Conservation (phyloP, 2,329 filamentous ascomycete species). For the Aureobasidium sp. region DNA sequence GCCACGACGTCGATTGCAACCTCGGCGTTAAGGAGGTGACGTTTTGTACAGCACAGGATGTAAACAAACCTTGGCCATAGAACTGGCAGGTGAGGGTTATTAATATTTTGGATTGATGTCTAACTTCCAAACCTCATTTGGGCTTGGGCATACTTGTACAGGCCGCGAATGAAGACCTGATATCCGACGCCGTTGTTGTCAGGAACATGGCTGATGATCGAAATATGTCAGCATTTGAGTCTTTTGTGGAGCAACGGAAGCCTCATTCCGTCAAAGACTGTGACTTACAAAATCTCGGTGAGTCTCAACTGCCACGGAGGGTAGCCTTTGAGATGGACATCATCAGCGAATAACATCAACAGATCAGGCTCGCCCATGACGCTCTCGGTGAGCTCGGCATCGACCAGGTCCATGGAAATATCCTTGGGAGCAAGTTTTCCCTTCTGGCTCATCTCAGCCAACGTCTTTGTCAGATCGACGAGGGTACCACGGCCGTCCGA, state of each 20-base stretch:
- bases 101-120: constrained; percentile 6
- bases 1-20: neutral
- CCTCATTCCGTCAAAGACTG: neutral
- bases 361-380: constrained; percentile 88
- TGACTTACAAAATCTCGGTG: constrained; percentile 78
- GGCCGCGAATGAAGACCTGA: constrained; percentile 79
- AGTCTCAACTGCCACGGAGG: constrained; percentile 93
- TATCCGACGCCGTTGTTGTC: constrained; percentile 84
- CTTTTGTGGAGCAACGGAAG: neutral
- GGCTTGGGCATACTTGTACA: constrained; percentile 78
- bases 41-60: constrained; percentile 2
- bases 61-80: constrained; percentile 1
- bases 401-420: constrained; percentile 78
- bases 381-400: constrained; percentile 71
- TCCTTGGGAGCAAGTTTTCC: constrained; percentile 75
- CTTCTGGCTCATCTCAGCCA: constrained; percentile 90
- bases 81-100: neutral
- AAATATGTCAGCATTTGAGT: constrained; percentile 6
- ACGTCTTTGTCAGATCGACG: constrained; percentile 88
- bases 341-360: constrained; percentile 77
- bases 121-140: constrained; percentile 77
- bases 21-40: constrained; percentile 4
- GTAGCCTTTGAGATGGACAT: constrained; percentile 80
- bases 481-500: constrained; percentile 90
- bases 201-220: constrained; percentile 40